Evolutionary conservation across 768 basidiomycete genomes (phyloP).

Genomic region (Dendrothele bispora): DNA sequence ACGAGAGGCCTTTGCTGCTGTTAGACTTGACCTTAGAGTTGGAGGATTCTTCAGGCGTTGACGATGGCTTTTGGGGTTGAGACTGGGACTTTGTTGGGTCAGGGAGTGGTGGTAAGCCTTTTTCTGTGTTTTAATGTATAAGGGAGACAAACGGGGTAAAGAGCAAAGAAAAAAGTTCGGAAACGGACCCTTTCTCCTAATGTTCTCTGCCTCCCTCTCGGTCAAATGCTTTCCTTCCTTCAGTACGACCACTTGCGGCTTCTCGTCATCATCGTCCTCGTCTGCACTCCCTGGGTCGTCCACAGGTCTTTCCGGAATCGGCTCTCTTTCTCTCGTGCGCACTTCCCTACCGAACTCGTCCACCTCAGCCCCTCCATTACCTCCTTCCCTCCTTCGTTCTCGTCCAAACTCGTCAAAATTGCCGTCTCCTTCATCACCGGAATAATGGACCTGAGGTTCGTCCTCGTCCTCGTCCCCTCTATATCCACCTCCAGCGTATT

Average conservation of each 20-base stretch:
- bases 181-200: slow-evolving; percentile 47
- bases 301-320: slow-evolving; percentile 45
- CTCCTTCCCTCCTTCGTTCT: slow-evolving; percentile 34
- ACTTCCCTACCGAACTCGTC: no score
- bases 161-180: background rate
- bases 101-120: slow-evolving; percentile 39
- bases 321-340: slow-evolving; percentile 32
- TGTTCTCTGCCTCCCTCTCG: slow-evolving; percentile 55
- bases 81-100: slow-evolving; percentile 10
- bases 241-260: slow-evolving; percentile 29
- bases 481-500: slow-evolving; percentile 31
- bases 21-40: background rate
- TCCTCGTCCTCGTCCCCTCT: slow-evolving; percentile 37
- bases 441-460: slow-evolving; percentile 1
- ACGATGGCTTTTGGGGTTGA: no score
- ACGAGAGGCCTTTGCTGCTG: slow-evolving; percentile 2
- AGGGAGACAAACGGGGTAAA: slow-evolving; percentile 2
- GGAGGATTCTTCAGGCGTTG: background rate
- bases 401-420: background rate
- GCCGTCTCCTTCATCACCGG: background rate
- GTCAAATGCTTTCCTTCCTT: slow-evolving; percentile 67
- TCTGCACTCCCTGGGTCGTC: slow-evolving; percentile 50
- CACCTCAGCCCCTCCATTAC: no score
- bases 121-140: slow-evolving; percentile 31
- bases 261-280: slow-evolving; percentile 54